Evolutionary conservation across 371 early-diverging fungal species (phyloP).

Genomic region (Actinomortierella ambigua): DNA sequence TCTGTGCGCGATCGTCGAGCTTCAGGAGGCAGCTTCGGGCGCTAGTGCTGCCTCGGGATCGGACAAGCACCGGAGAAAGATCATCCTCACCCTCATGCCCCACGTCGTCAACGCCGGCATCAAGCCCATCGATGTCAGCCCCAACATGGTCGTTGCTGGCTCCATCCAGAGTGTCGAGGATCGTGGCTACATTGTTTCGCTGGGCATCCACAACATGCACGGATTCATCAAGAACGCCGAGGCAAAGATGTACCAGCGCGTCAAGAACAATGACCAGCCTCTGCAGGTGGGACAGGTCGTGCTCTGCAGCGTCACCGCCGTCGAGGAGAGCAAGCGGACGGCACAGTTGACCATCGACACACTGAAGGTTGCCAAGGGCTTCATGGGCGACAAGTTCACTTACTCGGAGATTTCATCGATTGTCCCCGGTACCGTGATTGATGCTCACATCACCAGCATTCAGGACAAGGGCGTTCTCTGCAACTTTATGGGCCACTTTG

Average conservation of each 20-base stretch:
- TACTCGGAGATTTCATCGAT: constrained; percentile 63
- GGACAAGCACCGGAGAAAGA: constrained; percentile 50
- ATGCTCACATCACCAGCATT: constrained; percentile 56
- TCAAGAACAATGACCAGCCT: constrained; percentile 55
- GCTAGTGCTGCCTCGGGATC: constrained; percentile 46
- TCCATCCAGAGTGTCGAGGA: constrained; percentile 78
- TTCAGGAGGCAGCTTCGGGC: constrained; percentile 39
- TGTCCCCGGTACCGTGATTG: constrained; percentile 67
- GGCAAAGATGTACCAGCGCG: constrained; percentile 57
- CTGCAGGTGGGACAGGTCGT: constrained; percentile 72
- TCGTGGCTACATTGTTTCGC: constrained; percentile 79
- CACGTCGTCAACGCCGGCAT: constrained; percentile 65
- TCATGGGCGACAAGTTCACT: constrained; percentile 49
- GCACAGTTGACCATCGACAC: constrained; percentile 66
- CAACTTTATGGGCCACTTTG: constrained; percentile 74
- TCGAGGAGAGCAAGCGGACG: constrained; percentile 58
- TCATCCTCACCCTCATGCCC: constrained; percentile 79
- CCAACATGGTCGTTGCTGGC: constrained; percentile 67
- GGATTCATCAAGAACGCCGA: constrained; percentile 73
- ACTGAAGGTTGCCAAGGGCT: constrained; percentile 52
- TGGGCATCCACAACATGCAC: constrained; percentile 68
- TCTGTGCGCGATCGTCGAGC: constrained; percentile 64
- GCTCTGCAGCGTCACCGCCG: constrained; percentile 55
- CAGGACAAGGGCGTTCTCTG: constrained; percentile 63
- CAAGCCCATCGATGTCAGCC: constrained; percentile 53